phyloP scores from a whole-genome alignment of 495 filamentous ascomycete genomes.

The Penicillium pulvis region DNA sequence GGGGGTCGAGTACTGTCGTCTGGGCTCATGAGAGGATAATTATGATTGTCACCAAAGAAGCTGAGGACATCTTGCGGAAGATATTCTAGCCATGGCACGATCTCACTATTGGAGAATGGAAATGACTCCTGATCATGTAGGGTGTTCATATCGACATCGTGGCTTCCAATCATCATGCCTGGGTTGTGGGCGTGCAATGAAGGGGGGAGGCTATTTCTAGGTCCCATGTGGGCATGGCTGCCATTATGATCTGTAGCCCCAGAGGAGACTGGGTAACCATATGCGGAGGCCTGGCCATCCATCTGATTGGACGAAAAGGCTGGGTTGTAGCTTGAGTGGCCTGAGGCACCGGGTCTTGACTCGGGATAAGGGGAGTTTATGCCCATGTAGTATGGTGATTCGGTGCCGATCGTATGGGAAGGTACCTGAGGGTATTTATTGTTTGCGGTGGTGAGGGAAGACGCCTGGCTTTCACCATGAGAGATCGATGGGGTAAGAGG shows the following conservation, averaged over 20 bases:
- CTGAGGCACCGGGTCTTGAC: conserved; percentile 30
- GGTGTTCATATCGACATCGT: conserved; percentile 65
- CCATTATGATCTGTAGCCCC: conserved; percentile 39
- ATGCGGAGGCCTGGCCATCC: conserved; percentile 23
- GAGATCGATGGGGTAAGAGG: conserved; percentile 19
- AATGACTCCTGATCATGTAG: conserved; percentile 46
- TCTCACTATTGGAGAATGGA: conserved; percentile 54
- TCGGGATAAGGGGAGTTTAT: conserved; percentile 33
- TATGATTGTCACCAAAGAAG: conserved; percentile 51
- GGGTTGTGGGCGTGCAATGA: conserved; percentile 39
- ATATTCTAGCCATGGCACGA: conserved; percentile 70
- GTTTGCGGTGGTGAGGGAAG: conserved; percentile 20
- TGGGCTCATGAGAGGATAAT: conserved; percentile 39
- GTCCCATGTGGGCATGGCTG: conserved; percentile 33
- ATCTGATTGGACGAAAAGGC: conserved; percentile 39
- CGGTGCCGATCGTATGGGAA: conserved; percentile 15
- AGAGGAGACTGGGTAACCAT: conserved; percentile 31
- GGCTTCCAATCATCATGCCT: conserved; percentile 69
- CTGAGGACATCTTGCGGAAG: conserved; percentile 64
- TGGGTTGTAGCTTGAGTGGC: conserved; percentile 51
- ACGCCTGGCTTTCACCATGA: conserved; percentile 17
- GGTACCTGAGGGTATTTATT: conserved; percentile 27
- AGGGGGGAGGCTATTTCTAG: conserved; percentile 26
- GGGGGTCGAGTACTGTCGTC: conserved; percentile 33
- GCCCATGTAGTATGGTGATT: conserved; percentile 35